Conservation (phyloP, 345 rosid genomes). For the Aquilaria malaccensis region DNA sequence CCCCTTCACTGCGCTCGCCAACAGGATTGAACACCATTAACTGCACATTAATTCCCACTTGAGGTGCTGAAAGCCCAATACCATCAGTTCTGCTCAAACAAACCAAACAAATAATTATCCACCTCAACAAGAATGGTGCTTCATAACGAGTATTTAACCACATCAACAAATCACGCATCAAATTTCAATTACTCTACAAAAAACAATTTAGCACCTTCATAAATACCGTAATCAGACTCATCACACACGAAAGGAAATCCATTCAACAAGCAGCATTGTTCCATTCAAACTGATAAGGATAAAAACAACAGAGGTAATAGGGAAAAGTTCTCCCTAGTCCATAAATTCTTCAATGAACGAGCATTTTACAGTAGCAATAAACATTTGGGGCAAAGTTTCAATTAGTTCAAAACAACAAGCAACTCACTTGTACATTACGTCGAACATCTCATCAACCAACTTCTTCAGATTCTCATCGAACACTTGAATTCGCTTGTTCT, state of each 20-base stretch:
- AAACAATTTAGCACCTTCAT: neutral
- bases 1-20: slow-evolving; percentile 73
- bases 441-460: slow-evolving; percentile 79
- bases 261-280: too few species aligned
- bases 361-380: too few species aligned
- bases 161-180: neutral
- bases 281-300: too few species aligned
- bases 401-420: neutral
- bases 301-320: too few species aligned
- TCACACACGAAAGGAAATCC: too few species aligned
- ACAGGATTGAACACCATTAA: slow-evolving; percentile 92
- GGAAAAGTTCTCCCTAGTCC: too few species aligned
- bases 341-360: too few species aligned
- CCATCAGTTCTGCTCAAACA: slow-evolving; percentile 80
- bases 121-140: slow-evolving; percentile 5
- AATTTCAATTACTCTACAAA: neutral
- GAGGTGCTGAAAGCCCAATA: slow-evolving; percentile 93
- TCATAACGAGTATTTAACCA: too few species aligned
- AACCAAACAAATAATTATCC: slow-evolving; percentile 28
- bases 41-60: slow-evolving; percentile 81
- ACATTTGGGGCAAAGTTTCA: too few species aligned
- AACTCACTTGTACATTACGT: slow-evolving; percentile 92
- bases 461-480: slow-evolving; percentile 79
- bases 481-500: slow-evolving; percentile 55
- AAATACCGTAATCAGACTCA: too few species aligned